A percentile compares a stretch with the other conserved stretches of the same genome.
Conservation (phyloP, 2,329 filamentous ascomycete genomes). For the Gnomoniopsis smithogilvyi region DNA sequence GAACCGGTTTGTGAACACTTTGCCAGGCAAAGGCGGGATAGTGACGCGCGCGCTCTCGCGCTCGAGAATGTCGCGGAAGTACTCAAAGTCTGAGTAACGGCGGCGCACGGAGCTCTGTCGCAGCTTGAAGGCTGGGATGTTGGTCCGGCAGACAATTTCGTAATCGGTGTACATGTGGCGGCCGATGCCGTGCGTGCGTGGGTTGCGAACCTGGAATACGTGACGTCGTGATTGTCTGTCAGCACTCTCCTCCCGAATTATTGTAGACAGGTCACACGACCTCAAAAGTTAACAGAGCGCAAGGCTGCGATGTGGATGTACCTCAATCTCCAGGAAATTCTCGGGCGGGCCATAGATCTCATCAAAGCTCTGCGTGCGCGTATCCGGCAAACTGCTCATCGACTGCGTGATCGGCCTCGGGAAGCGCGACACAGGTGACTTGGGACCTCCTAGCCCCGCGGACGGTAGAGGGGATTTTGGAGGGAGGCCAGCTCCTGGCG, state of each 20-base stretch:
- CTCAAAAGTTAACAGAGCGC: not conserved
- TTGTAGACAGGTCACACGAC: not conserved
- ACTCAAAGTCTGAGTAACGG: slow-evolving; percentile 97
- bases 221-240: not conserved
- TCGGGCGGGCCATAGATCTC: slow-evolving; percentile 98
- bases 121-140: slow-evolving; percentile 98
- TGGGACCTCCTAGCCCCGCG: slow-evolving; percentile 16
- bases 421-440: slow-evolving; percentile 30
- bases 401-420: slow-evolving; percentile 43
- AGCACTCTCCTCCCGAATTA: too few species aligned
- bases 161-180: slow-evolving; percentile 98
- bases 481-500: slow-evolving; percentile 19
- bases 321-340: slow-evolving; percentile 98
- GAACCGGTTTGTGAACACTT: slow-evolving; percentile 97
- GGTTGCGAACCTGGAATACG: slow-evolving; percentile 73
- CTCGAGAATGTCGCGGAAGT: slow-evolving; percentile 97
- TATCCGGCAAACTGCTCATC: slow-evolving; percentile 66
- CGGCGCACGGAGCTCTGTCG: slow-evolving; percentile 83
- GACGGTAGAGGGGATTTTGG: slow-evolving; percentile 16
- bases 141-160: slow-evolving; percentile 95
- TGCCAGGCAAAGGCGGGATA: slow-evolving; percentile 92
- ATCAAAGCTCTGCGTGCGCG: slow-evolving; percentile 92
- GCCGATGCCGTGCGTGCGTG: slow-evolving; percentile 89
- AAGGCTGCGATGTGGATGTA: slow-evolving; percentile 37
- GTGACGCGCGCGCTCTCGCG: slow-evolving; percentile 91